phyloP scores from a whole-genome alignment of 1,284 basidiomycete genomes.

The Sanghuangporus sanghuang region DNA sequence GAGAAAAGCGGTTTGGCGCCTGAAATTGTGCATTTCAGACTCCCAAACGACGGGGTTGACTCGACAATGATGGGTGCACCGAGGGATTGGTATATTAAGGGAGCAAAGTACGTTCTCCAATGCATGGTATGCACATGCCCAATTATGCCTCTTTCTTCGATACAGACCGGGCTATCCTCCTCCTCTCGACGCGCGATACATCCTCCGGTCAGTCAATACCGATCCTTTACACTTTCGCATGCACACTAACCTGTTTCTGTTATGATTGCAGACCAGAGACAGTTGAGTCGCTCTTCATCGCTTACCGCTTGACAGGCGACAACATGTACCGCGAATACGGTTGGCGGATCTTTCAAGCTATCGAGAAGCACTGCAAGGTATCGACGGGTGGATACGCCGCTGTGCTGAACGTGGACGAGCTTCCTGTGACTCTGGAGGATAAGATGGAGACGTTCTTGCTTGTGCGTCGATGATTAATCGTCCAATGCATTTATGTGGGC shows the following conservation, averaged over 20 bases:
- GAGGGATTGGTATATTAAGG: constrained; percentile 88
- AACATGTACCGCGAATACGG: constrained; percentile 77
- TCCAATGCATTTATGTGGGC: background rate
- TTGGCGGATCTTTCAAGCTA: constrained; percentile 89
- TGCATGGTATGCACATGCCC: background rate
- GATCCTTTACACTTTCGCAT: constrained; percentile 10
- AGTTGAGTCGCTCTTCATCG: constrained; percentile 89
- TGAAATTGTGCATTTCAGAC: constrained; percentile 78
- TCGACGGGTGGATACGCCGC: constrained; percentile 79
- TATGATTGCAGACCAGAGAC: constrained; percentile 73
- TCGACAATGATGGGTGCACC: constrained; percentile 28
- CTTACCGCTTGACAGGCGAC: constrained; percentile 83
- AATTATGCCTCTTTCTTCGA: background rate
- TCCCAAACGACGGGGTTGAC: constrained; percentile 47
- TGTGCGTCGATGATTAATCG: constrained; percentile 37
- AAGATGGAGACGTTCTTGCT: constrained; percentile 96
- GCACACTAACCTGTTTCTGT: background rate
- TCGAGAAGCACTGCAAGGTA: constrained; percentile 78
- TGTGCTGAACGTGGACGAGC: constrained; percentile 78
- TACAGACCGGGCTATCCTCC: constrained; percentile 43
- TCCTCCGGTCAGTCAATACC: constrained; percentile 56
- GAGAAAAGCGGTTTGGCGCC: constrained; percentile 66
- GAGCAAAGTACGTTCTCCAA: constrained; percentile 40
- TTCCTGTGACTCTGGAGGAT: constrained; percentile 68
- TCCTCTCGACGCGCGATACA: constrained; percentile 84